A percentile compares a stretch with the other conserved stretches of the same genome.
These are phyloP conservation scores for Cardamine chenopodiifolia DNA, from an alignment of 345 rosid species.

Conservation along the genomic window DNA sequence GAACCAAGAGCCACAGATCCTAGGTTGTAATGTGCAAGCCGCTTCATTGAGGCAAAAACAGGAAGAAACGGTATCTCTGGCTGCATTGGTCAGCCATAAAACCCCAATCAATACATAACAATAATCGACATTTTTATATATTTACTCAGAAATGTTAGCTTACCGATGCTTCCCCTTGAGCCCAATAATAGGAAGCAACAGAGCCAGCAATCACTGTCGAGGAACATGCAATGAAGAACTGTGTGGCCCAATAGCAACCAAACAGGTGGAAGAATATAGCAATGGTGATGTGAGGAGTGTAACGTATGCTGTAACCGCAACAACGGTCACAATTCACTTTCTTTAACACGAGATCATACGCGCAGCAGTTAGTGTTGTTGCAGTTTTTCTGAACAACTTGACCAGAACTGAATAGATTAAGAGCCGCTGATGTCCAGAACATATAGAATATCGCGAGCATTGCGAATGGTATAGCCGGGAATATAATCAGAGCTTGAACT, in stretches of 20 bases:
- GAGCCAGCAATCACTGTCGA: slow-evolving; percentile 91
- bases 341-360: slow-evolving; percentile 78
- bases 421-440: slow-evolving; percentile 94
- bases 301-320: slow-evolving; percentile 84
- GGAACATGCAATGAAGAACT: slow-evolving; percentile 80
- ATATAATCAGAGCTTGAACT: slow-evolving; percentile 90
- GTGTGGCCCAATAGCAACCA: slow-evolving; percentile 98
- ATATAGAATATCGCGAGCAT: slow-evolving; percentile 87
- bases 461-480: slow-evolving; percentile 75
- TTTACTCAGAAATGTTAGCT: slow-evolving; percentile 36
- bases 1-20: slow-evolving; percentile 98
- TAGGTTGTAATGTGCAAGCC: slow-evolving; percentile 78
- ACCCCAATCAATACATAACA: slow-evolving; percentile 1
- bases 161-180: slow-evolving; percentile 83
- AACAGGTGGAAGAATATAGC: slow-evolving; percentile 90
- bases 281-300: slow-evolving; percentile 90
- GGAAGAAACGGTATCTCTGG: slow-evolving; percentile 93
- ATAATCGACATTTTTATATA: background rate
- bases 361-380: slow-evolving; percentile 73
- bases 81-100: slow-evolving; percentile 53
- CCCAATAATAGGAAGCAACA: slow-evolving; percentile 97
- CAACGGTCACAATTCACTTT: slow-evolving; percentile 85
- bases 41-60: slow-evolving; percentile 92
- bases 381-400: slow-evolving; percentile 78
- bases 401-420: slow-evolving; percentile 92